phyloP scores from a whole-genome alignment of 1,139 yeast species.

The Saccharomycopsis hybrid region DNA sequence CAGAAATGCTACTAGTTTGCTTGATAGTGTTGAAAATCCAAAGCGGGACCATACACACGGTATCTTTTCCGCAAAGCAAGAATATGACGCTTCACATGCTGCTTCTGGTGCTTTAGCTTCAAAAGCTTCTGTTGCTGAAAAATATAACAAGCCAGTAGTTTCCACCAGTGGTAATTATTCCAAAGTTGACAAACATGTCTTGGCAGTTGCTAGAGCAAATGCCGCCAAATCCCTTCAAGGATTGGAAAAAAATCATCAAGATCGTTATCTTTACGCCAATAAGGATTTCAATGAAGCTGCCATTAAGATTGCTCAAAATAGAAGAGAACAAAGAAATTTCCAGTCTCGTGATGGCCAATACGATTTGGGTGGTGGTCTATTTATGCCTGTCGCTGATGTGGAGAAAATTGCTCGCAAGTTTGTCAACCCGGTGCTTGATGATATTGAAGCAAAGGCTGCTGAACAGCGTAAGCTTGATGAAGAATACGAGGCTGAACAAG shows the following conservation, averaged over 20 bases:
- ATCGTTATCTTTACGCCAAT: conserved; percentile 32
- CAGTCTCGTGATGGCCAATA: conserved; percentile 46
- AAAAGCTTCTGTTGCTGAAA: conserved; percentile 23
- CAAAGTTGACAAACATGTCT: conserved; percentile 48
- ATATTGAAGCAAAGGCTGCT: conserved; percentile 64
- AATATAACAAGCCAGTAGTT: background rate
- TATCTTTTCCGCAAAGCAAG: conserved; percentile 25
- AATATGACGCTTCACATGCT: conserved; percentile 1
- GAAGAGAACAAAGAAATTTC: conserved; percentile 49
- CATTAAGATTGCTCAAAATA: conserved; percentile 59
- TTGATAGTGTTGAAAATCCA: conserved; percentile 29
- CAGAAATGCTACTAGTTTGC: conserved; percentile 35
- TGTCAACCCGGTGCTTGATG: conserved; percentile 80
- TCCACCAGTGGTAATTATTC: conserved; percentile 25
- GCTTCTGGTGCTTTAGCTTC: conserved; percentile 34
- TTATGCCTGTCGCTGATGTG: conserved; percentile 69
- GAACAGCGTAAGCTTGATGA: conserved; percentile 68
- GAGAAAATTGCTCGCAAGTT: conserved; percentile 75
- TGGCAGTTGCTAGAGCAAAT: conserved; percentile 54
- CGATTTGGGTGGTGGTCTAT: conserved; percentile 85
- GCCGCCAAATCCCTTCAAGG: conserved; percentile 37
- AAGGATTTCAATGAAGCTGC: conserved; percentile 42
- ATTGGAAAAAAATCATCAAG: conserved; percentile 35
- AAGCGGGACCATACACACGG: background rate
- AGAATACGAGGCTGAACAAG: conserved; percentile 45